Evolutionary conservation across 768 basidiomycete genomes (phyloP).

Genomic region (Fomitopsis serialis): DNA sequence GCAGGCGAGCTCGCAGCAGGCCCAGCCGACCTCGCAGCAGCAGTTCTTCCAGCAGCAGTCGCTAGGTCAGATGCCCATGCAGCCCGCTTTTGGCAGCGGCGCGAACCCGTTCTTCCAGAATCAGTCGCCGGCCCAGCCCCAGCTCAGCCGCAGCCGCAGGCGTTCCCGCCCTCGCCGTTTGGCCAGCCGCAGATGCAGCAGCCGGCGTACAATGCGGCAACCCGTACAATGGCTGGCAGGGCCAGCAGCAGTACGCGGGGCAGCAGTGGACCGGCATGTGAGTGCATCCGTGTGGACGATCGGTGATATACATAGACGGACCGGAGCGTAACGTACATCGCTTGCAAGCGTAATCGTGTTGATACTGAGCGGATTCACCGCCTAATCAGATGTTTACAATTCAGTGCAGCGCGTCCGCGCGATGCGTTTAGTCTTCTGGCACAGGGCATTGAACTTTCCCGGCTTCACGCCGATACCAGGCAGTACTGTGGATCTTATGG

Average conservation of each 20-base stretch:
- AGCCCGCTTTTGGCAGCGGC: constrained; percentile 2
- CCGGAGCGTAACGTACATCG: neutral
- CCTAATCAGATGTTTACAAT: too few relatives aligned
- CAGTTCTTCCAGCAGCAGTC: constrained; percentile 16
- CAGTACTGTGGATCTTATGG: too few relatives aligned
- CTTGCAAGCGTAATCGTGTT: neutral
- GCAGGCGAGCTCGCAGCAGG: constrained; percentile 3
- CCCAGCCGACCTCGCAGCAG: constrained; percentile 9
- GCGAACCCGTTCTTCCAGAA: constrained; percentile 15
- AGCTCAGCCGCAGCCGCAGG: constrained; percentile 6
- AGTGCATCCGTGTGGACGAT: neutral
- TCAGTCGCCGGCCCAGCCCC: constrained; percentile 11
- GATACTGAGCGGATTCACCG: too few relatives aligned
- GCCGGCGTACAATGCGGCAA: constrained; percentile 3
- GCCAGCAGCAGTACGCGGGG: constrained; percentile 5
- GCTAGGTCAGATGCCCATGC: constrained; percentile 29
- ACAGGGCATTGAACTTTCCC: too few relatives aligned
- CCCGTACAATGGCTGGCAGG: constrained; percentile 3
- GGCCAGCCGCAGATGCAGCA: constrained; percentile 18
- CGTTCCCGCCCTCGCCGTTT: constrained; percentile 11
- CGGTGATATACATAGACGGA: neutral
- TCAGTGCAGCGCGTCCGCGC: too few relatives aligned
- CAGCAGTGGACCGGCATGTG: constrained; percentile 9
- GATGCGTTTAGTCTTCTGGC: too few relatives aligned
- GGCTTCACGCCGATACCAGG: too few relatives aligned